These are phyloP conservation scores for Pleurotus platypus DNA, from an alignment of 768 basidiomycete species.

Conservation along the genomic window DNA sequence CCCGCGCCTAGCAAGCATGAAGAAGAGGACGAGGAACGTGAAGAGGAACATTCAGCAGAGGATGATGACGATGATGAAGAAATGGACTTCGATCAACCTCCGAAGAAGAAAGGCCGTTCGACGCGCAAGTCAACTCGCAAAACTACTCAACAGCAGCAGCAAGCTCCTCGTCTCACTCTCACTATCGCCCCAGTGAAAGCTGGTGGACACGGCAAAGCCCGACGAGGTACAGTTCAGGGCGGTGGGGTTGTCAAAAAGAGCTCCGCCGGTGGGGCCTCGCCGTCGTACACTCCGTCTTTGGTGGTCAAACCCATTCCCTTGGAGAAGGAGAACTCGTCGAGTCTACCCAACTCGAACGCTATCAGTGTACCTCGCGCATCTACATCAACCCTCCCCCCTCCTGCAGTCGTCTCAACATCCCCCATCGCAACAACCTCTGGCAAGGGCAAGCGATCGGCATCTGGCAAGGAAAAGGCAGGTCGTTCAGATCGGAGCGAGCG, in stretches of 20 bases:
- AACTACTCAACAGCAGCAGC: slow-evolving; percentile 13
- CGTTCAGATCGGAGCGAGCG: slow-evolving; percentile 2
- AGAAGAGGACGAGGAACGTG: slow-evolving; percentile 25
- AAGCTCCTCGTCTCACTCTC: slow-evolving; percentile 32
- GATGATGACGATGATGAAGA: slow-evolving; percentile 26
- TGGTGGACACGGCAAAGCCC: slow-evolving; percentile 56
- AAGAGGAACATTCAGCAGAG: slow-evolving; percentile 19
- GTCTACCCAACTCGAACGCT: not conserved
- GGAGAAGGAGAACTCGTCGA: slow-evolving; percentile 33
- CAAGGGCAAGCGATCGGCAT: slow-evolving; percentile 1
- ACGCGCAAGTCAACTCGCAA: slow-evolving; percentile 8
- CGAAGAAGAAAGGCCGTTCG: not conserved
- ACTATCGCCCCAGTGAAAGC: slow-evolving; percentile 52
- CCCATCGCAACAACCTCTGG: slow-evolving; percentile 7
- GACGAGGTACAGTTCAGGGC: slow-evolving; percentile 67
- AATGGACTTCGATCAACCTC: slow-evolving; percentile 27
- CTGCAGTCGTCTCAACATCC: slow-evolving; percentile 13
- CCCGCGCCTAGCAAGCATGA: slow-evolving; percentile 44
- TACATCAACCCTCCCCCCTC: slow-evolving; percentile 16
- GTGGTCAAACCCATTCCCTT: slow-evolving; percentile 7
- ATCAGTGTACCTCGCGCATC: slow-evolving; percentile 10
- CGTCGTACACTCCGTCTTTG: slow-evolving; percentile 9
- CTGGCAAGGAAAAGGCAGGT: not conserved
- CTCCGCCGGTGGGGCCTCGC: slow-evolving; percentile 17
- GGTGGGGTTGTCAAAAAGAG: slow-evolving; percentile 71